These are phyloP conservation scores for Cornus controversa DNA, from an alignment of 148 eudicot species.

Conservation along the genomic window DNA sequence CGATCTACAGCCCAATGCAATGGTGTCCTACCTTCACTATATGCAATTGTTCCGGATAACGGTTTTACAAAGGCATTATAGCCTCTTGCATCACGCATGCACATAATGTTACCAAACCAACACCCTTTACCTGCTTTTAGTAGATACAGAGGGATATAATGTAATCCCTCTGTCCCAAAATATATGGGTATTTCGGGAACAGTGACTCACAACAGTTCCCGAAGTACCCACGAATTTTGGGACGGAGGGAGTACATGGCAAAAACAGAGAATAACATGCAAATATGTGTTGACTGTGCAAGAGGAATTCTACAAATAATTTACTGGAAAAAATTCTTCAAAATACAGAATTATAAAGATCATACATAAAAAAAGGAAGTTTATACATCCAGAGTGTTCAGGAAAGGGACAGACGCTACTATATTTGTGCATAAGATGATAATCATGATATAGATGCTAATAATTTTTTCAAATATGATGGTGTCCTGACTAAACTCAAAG, in stretches of 20 bases:
- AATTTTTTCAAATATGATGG: background rate
- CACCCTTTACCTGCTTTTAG: too few species aligned
- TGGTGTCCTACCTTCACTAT: conserved; percentile 94
- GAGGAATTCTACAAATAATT: background rate
- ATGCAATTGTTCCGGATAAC: conserved; percentile 35
- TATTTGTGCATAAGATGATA: too few species aligned
- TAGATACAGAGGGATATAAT: background rate
- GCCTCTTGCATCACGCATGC: background rate
- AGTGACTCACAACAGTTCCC: too few species aligned
- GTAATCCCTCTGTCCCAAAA: too few species aligned
- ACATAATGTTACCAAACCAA: background rate
- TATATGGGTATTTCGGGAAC: too few species aligned
- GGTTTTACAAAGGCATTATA: background rate
- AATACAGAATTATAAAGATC: background rate
- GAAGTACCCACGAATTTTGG: too few species aligned
- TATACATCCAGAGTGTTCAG: too few species aligned
- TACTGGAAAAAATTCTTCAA: conserved; percentile 4
- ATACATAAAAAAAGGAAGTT: background rate
- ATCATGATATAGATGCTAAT: too few species aligned
- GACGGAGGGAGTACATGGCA: too few species aligned
- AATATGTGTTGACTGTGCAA: background rate
- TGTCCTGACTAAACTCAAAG: background rate
- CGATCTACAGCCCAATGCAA: conserved; percentile 99
- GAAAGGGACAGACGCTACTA: too few species aligned
- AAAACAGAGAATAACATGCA: background rate